A percentile compares a stretch with the other conserved stretches of the same genome.
These are phyloP conservation scores for Dothideomycetidae sp. DNA, from an alignment of 2,329 filamentous ascomycete species.

Conservation along the genomic window DNA sequence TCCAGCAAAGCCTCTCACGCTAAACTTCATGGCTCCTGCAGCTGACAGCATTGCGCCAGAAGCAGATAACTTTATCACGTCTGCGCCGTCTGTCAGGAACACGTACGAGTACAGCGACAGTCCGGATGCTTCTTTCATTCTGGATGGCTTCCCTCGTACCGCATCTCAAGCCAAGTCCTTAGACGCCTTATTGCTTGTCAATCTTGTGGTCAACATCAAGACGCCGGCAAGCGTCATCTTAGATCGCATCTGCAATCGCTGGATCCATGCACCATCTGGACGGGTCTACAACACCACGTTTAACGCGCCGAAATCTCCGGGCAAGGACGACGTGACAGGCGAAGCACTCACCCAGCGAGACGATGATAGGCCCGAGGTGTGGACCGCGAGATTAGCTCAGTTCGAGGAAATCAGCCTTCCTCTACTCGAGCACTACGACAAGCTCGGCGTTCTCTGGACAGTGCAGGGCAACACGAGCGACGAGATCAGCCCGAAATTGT, in stretches of 20 bases:
- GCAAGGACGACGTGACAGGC: slow-evolving; percentile 80
- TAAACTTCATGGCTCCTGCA: slow-evolving; percentile 25
- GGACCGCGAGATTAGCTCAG: slow-evolving; percentile 62
- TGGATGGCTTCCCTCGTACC: slow-evolving; percentile 91
- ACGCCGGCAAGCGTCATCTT: slow-evolving; percentile 80
- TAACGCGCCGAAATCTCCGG: slow-evolving; percentile 66
- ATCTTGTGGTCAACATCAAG: slow-evolving; percentile 74
- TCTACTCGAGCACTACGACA: slow-evolving; percentile 76
- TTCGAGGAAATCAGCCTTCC: slow-evolving; percentile 80
- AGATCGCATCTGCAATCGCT: slow-evolving; percentile 76
- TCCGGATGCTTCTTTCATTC: slow-evolving; percentile 75
- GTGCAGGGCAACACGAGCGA: slow-evolving; percentile 82
- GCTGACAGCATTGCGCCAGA: slow-evolving; percentile 3
- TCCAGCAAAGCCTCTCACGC: slow-evolving; percentile 28
- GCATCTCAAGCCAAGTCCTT: slow-evolving; percentile 63
- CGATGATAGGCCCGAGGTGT: slow-evolving; percentile 79
- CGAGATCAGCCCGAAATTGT: slow-evolving; percentile 86
- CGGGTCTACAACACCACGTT: slow-evolving; percentile 92
- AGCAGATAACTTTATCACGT: slow-evolving; percentile 30
- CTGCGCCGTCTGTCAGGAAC: slow-evolving; percentile 17
- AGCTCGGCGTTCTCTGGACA: slow-evolving; percentile 69
- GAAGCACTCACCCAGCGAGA: slow-evolving; percentile 67
- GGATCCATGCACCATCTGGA: slow-evolving; percentile 84
- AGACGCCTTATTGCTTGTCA: slow-evolving; percentile 78
- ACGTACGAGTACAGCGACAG: slow-evolving; percentile 44